Evolutionary conservation across 1,139 yeast species (phyloP), one percentile per base, ranked within the genome.

Genomic region (Lodderomyces oxycetoniae): DNA sequence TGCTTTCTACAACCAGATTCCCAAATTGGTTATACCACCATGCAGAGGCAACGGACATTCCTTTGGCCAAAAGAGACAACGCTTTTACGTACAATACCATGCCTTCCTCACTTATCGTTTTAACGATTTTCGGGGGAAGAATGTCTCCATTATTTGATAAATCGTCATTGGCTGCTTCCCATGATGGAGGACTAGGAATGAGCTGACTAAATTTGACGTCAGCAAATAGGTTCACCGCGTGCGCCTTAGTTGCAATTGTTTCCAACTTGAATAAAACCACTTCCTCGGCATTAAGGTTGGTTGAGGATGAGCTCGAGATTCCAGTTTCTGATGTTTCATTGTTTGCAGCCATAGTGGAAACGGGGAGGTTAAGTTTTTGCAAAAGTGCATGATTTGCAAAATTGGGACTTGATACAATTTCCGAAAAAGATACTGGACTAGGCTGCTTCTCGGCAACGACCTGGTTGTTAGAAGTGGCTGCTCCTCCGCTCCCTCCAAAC

Each of bases 141-240:
- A 65, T 59, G 31, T 71, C 72, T 35, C 58, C 57, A 31, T 59
- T 66, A 36, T 58, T 64, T 17, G 61, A 43, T 9, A 58, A 49
- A 23, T 64, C 71, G 39, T 71, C 74, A 36, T 67, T 72, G 12
- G 55, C 46, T 3, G 58, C 59, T 31, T 64, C 67, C 14, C 65
- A 62, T 0, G 83, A 76, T 2, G 88, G 88, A 1, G 91, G 85
- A 19, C 79, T 68, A 3, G 95, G 95, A 20, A 83, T 74, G 44
- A 88, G 64, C 57, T 89, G 96, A 33, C 82, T 71, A 50, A 81
- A 87, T 57, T 91, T 91, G 17, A 88, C 89, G 46, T 88, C 96
- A 0, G 97, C 97, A 63, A 83, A 88, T 26, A 88, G 65, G 45
- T 81, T 80, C 15, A 91, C 79, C 0, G 94, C 95, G 53, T 87